Conservation (phyloP, 176 grass and related monocot genomes). For the Lolium rigidum region DNA sequence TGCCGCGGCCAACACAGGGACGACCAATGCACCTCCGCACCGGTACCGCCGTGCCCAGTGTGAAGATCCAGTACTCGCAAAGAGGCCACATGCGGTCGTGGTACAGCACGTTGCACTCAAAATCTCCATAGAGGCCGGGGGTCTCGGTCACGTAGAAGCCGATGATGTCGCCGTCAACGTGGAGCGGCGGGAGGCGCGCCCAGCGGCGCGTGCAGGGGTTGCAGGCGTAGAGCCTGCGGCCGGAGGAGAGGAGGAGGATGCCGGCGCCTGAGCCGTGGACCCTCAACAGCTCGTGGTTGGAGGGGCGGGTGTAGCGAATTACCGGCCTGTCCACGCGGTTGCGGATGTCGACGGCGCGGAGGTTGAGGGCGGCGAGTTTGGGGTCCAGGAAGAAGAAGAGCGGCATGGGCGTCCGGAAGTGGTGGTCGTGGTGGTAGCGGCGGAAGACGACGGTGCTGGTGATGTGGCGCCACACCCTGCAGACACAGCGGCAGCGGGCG, state of each 20-base stretch:
- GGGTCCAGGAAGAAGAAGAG: no score
- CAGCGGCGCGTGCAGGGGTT: slow-evolving; percentile 6
- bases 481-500: no score
- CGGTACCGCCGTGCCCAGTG: not conserved
- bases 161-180: not conserved
- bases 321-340: no score
- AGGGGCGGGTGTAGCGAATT: no score
- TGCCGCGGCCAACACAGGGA: not conserved
- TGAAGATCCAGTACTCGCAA: not conserved
- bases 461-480: no score
- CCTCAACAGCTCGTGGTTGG: not conserved
- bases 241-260: not conserved
- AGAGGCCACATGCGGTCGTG: not conserved
- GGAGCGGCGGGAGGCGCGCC: not conserved
- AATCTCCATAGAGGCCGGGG: not conserved
- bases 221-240: not conserved
- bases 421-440: no score
- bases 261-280: not conserved
- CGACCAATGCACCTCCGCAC: not conserved
- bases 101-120: not conserved
- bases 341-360: no score
- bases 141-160: not conserved
- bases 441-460: no score
- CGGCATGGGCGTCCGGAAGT: no score
- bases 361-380: no score